Percentiles rank a stretch among this genome's conserved stretches.
Evolutionary conservation across 805 yeast species (phyloP).

Genomic region (Wickerhamiella kazuoi): DNA sequence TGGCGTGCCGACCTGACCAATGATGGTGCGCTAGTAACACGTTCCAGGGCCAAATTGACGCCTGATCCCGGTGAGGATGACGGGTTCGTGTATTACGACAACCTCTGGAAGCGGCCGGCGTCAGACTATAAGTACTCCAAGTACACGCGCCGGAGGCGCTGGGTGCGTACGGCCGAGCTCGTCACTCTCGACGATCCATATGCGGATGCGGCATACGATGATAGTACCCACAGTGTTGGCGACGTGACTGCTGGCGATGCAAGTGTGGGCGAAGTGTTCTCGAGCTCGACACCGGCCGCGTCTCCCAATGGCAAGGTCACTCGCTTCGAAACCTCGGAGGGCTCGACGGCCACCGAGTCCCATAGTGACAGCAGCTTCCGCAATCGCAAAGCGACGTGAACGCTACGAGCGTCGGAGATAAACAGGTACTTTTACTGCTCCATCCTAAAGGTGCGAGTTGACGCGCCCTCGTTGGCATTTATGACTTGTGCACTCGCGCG

Average conservation of each 20-base stretch:
- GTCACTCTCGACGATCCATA: conserved; percentile 19
- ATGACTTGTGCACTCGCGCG: no score
- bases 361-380: no score
- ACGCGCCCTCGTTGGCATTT: no score
- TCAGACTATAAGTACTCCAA: conserved; percentile 77
- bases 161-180: conserved; percentile 89
- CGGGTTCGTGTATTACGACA: conserved; percentile 78
- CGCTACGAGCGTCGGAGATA: no score
- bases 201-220: background rate
- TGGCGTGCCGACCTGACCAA: conserved; percentile 85
- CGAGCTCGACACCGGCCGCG: background rate
- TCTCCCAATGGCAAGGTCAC: background rate
- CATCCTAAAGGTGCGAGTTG: no score
- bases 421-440: no score
- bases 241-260: background rate
- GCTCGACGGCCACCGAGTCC: background rate
- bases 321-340: background rate
- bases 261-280: background rate
- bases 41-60: conserved; percentile 29
- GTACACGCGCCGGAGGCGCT: conserved; percentile 84
- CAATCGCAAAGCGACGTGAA: no score
- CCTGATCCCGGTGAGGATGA: conserved; percentile 53
- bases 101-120: conserved; percentile 83
- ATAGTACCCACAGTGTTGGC: background rate
- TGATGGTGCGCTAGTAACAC: conserved; percentile 62